Base-by-base conservation (phyloP, 495 filamentous ascomycete species). In the Aspergillus olivimuriae region DNA sequence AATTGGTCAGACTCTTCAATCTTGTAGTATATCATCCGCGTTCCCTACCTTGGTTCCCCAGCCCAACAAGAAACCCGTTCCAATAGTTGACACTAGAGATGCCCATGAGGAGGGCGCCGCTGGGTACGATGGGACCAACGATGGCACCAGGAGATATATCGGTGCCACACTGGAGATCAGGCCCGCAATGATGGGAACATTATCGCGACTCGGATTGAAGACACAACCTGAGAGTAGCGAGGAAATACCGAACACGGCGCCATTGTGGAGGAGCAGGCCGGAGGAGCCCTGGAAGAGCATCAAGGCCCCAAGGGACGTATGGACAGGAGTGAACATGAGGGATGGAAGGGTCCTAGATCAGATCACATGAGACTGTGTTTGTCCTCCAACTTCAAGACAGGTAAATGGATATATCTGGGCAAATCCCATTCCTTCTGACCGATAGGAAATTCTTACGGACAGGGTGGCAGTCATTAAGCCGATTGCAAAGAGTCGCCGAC, bases 261-360 rank as follows among this genome's bases (percentile, higher is more conserved):
- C 77, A 55, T 76, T 80, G 34, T 73, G 68, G 19, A 71, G 45
- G n/a, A 82, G 72, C 0, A 80, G 62, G 14, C 65, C 61, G 1
- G 72, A 72, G 0, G 75, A 76, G 24, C 70, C 65, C 42, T 76
- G 69, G 50, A 72, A 74, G 34, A 82, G 63, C 28, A 82, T 53
- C 2, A 80, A 44, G 1, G 77, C 76, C 4, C 78, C 78, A 9
- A 80, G 44, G 8, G 72, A 65, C 5, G 78, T 77, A 42, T 79
- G 66, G 9, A 81, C 39, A 0, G 78, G 76, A 0, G 78, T 81
- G 50, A 81, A 80, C 78, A 81, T 81, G 18, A n/a, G 12, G 24
- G 11, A 28, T n/a, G n/a, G n/a, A n/a, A n/a, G n/a, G n/a, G n/a
- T n/a, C n/a, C n/a, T n/a, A n/a, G n/a, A n/a, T n/a, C n/a, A n/a